Percentiles rank a stretch among this genome's conserved stretches.
Evolutionary conservation across 257 asterid species (phyloP).

Genomic region (Scutellaria barbata): DNA sequence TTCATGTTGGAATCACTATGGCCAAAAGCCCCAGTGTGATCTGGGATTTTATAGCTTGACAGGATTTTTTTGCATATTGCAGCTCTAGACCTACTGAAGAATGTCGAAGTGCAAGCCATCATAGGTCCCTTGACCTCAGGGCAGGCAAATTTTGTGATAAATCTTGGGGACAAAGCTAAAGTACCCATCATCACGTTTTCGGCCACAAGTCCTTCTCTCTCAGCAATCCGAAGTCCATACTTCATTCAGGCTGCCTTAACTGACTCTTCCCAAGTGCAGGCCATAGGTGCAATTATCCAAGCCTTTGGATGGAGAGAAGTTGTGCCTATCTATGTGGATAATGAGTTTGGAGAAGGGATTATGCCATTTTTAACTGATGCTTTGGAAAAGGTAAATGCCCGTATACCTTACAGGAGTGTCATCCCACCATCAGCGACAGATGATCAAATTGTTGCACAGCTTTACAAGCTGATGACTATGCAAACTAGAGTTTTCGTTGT

Average conservation of each 20-base stretch:
- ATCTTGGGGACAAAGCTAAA: conserved; percentile 55
- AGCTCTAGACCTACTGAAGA: conserved; percentile 62
- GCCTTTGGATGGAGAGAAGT: conserved; percentile 60
- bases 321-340: conserved; percentile 53
- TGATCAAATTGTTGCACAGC: conserved; percentile 47
- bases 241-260: conserved; percentile 51
- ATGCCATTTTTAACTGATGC: conserved; percentile 53
- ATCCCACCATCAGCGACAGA: conserved; percentile 47
- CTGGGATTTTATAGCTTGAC: neutral
- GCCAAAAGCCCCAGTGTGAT: too few species aligned
- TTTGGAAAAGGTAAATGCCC: conserved; percentile 40
- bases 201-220: conserved; percentile 59
- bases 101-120: conserved; percentile 62
- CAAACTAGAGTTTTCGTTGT: conserved; percentile 59
- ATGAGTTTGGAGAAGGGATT: conserved; percentile 57
- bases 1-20: too few species aligned
- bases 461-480: conserved; percentile 54
- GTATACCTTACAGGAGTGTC: conserved; percentile 51
- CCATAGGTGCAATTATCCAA: conserved; percentile 48
- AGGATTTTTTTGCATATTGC: conserved; percentile 28
- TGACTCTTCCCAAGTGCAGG: conserved; percentile 55
- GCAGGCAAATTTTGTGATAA: conserved; percentile 54
- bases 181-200: conserved; percentile 66
- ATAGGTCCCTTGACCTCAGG: conserved; percentile 62
- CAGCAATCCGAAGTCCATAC: conserved; percentile 44